phyloP scores from a whole-genome alignment of 306 rosid genomes.

The Trichosanthes cucumerina region DNA sequence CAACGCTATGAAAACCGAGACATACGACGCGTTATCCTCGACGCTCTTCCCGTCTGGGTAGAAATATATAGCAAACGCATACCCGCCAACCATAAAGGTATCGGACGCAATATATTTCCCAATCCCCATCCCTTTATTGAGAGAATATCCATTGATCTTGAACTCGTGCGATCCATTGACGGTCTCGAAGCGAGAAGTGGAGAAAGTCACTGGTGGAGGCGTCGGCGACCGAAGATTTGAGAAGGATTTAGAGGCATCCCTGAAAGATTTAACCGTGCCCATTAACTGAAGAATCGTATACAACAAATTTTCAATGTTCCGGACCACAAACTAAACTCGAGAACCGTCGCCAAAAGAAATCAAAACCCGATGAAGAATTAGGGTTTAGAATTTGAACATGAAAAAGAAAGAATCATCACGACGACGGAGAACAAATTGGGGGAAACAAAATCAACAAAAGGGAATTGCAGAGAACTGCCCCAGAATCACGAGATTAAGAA shows the following conservation, averaged over 20 bases:
- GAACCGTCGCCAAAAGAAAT: neutral
- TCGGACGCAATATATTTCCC: conserved; percentile 12
- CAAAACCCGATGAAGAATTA: conserved; percentile 2
- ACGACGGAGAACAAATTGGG: neutral
- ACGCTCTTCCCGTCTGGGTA: conserved; percentile 9
- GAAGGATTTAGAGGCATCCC: conserved; percentile 5
- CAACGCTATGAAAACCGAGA: conserved; percentile 13
- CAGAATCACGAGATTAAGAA: neutral
- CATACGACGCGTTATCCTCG: conserved; percentile 12
- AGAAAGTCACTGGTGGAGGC: conserved; percentile 1
- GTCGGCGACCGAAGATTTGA: conserved; percentile 8
- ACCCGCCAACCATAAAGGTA: conserved; percentile 11
- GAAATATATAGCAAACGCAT: conserved; percentile 9
- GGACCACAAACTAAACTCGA: neutral
- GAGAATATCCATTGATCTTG: conserved; percentile 12
- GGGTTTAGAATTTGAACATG: neutral
- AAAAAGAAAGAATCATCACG: neutral
- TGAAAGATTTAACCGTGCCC: conserved; percentile 12
- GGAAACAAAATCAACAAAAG: neutral
- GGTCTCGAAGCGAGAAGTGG: conserved; percentile 13
- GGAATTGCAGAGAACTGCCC: neutral
- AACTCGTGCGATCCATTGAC: conserved; percentile 12
- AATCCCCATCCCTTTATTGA: conserved; percentile 10
- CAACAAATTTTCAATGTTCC: neutral
- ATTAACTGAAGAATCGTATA: neutral